A percentile compares a stretch with the other conserved stretches of the same genome.
phyloP scores from a whole-genome alignment of 164 flowering plant genomes.

The Kalanchoe fedtschenkoi region DNA sequence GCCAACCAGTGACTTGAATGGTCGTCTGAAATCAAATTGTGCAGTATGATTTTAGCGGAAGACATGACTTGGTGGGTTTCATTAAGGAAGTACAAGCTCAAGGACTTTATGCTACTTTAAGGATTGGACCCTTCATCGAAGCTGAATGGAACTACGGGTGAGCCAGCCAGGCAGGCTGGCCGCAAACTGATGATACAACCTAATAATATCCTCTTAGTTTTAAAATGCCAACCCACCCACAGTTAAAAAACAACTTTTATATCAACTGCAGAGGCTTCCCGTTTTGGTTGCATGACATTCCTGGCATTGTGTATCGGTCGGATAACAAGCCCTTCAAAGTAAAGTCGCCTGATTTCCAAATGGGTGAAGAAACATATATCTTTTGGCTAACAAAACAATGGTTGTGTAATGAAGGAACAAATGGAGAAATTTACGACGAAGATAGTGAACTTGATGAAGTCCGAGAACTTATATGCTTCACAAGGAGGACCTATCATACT shows the following conservation, averaged over 20 bases:
- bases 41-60: conserved; percentile 58
- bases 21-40: not conserved
- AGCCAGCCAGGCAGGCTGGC: too few species aligned
- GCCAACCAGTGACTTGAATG: not conserved
- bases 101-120: conserved; percentile 41
- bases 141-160: conserved; percentile 62
- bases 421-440: conserved; percentile 63
- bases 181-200: not conserved
- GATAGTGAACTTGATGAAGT: conserved; percentile 70
- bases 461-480: conserved; percentile 61
- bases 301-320: conserved; percentile 54
- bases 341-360: not conserved
- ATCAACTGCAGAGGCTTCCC: conserved; percentile 63
- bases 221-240: not conserved
- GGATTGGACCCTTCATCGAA: conserved; percentile 69
- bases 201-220: not conserved
- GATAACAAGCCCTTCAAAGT: conserved; percentile 88
- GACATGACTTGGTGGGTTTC: conserved; percentile 38
- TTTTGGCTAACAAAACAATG: not conserved
- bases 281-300: conserved; percentile 73
- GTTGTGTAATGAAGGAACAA: conserved; percentile 27
- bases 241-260: not conserved
- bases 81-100: conserved; percentile 43
- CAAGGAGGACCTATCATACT: conserved; percentile 96
- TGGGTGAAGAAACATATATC: not conserved